A percentile compares a stretch with the other conserved stretches of the same genome.
phyloP scores from a whole-genome alignment of 2,329 filamentous ascomycete genomes.

The Alternaria solani region DNA sequence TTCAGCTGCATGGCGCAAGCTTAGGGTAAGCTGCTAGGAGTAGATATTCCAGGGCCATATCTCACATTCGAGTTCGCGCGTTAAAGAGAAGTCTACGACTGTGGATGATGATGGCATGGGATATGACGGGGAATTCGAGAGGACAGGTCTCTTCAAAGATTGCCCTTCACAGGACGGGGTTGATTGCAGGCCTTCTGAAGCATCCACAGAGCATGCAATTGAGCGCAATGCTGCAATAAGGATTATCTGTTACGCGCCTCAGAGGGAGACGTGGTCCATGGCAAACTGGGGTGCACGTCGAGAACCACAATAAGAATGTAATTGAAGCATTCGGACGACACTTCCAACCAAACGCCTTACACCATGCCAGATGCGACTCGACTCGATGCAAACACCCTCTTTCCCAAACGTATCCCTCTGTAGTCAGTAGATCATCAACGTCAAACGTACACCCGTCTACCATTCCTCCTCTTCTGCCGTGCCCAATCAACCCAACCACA shows the following conservation, averaged over 20 bases:
- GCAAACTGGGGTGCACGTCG: neutral
- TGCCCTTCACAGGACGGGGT: neutral
- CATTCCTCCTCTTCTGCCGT: neutral
- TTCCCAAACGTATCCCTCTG: neutral
- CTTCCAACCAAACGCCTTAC: neutral
- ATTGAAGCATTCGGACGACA: neutral
- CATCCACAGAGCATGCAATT: neutral
- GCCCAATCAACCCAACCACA: slow-evolving; percentile 69
- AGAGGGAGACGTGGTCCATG: neutral
- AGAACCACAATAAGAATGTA: neutral
- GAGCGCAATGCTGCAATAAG: neutral
- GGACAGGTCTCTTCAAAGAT: neutral
- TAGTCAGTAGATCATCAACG: neutral
- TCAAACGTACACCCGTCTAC: neutral
- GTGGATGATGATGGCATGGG: neutral
- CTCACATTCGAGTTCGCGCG: too few relatives aligned
- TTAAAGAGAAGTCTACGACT: neutral
- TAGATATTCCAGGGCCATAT: too few relatives aligned
- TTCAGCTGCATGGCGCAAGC: neutral
- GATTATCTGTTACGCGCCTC: neutral
- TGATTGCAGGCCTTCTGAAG: neutral
- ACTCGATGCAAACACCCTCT: neutral
- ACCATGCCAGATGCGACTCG: slow-evolving; percentile 10
- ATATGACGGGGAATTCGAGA: neutral
- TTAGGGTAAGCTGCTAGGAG: neutral